Evolutionary conservation across 2,329 filamentous ascomycete genomes (phyloP).

Genomic region (Trichophyton benhamiae): DNA sequence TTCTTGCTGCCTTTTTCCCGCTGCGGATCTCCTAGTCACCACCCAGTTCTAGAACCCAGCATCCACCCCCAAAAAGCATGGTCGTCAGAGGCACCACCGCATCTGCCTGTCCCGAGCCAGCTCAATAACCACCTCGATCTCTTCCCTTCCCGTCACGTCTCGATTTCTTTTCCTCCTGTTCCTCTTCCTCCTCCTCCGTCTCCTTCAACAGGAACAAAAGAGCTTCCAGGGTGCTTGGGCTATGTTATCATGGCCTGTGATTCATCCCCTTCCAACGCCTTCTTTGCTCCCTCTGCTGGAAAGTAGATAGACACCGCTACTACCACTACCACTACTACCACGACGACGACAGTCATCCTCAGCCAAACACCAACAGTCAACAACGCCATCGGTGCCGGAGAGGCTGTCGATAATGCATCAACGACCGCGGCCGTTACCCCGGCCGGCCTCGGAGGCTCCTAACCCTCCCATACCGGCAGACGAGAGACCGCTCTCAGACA

Average conservation of each 20-base stretch:
- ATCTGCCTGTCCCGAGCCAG: neutral
- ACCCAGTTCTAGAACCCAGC: neutral
- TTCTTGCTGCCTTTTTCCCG: neutral
- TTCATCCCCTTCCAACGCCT: slow-evolving; percentile 18
- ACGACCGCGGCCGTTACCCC: slow-evolving; percentile 56
- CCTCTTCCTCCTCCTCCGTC: neutral
- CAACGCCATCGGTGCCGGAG: neutral
- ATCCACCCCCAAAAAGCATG: neutral
- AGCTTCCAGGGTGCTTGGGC: neutral
- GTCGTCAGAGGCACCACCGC: neutral
- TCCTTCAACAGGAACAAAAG: neutral
- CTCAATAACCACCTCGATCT: neutral
- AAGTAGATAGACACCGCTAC: slow-evolving; percentile 12
- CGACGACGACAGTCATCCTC: slow-evolving; percentile 9
- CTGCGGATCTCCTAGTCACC: neutral
- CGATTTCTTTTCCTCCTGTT: neutral
- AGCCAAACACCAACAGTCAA: neutral
- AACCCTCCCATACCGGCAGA: neutral
- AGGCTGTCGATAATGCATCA: slow-evolving; percentile 60
- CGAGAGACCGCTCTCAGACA: neutral
- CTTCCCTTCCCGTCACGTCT: neutral
- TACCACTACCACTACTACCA: neutral
- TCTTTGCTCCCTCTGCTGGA: slow-evolving; percentile 26
- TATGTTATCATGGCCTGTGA: slow-evolving; percentile 31
- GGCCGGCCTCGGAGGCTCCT: neutral